phyloP scores from a whole-genome alignment of 495 filamentous ascomycete genomes.

The Melanomma pulvis-pyrius region DNA sequence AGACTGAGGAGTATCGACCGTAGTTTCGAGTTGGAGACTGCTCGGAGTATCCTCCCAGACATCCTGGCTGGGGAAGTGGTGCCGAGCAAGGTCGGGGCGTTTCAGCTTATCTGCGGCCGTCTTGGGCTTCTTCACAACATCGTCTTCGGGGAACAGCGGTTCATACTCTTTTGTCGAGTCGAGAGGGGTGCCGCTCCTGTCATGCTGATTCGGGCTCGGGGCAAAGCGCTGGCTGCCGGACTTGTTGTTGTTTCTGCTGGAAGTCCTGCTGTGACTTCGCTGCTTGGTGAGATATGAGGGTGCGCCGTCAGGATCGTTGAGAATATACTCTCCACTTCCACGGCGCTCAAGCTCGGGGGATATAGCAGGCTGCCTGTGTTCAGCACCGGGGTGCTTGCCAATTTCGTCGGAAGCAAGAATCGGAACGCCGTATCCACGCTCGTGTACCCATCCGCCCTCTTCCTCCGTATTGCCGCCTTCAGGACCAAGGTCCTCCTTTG shows the following conservation, averaged over 20 bases:
- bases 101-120: constrained; percentile 64
- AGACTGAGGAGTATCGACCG: constrained; percentile 78
- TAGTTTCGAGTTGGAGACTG: constrained; percentile 79
- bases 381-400: constrained; percentile 68
- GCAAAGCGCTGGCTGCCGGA: constrained; percentile 55
- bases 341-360: constrained; percentile 64
- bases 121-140: constrained; percentile 55
- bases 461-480: constrained; percentile 53
- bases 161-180: constrained; percentile 95
- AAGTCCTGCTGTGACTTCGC: constrained; percentile 65
- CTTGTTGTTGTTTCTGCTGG: constrained; percentile 73
- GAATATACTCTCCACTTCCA: constrained; percentile 61
- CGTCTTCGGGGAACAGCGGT: constrained; percentile 88
- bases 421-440: constrained; percentile 63
- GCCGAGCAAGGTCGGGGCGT: constrained; percentile 62
- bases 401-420: constrained; percentile 94
- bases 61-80: constrained; percentile 89
- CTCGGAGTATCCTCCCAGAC: constrained; percentile 97
- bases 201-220: constrained; percentile 54
- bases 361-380: constrained; percentile 72
- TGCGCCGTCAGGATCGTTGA: constrained; percentile 43
- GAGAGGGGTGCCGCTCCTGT: constrained; percentile 67
- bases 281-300: constrained; percentile 53
- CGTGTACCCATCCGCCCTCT: constrained; percentile 55
- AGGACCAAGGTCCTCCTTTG: constrained; percentile 50